These are phyloP conservation scores for Tetracentron sinense DNA, from an alignment of 164 flowering plant genomes.

Conservation along the genomic window DNA sequence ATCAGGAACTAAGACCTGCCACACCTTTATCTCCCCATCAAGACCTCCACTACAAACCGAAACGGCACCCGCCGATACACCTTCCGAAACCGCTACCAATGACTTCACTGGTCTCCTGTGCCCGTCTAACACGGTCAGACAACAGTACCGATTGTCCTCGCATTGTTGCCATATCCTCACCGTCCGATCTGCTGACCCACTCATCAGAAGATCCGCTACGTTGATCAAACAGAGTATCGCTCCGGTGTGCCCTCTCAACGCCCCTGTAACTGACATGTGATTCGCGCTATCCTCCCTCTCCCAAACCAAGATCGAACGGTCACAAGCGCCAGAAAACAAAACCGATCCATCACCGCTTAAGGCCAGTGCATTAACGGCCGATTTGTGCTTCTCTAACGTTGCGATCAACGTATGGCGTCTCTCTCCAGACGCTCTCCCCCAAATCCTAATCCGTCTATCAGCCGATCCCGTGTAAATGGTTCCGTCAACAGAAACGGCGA, in stretches of 20 bases:
- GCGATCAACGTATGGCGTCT: constrained; percentile 46
- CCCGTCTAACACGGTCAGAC: constrained; percentile 60
- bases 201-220: constrained; percentile 52
- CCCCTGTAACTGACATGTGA: constrained; percentile 67
- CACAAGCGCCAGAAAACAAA: constrained; percentile 80
- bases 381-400: constrained; percentile 75
- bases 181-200: constrained; percentile 91
- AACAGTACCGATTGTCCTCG: constrained; percentile 32
- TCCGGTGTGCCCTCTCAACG: constrained; percentile 64
- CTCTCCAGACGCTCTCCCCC: constrained; percentile 41
- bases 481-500: constrained; percentile 55
- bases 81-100: constrained; percentile 41
- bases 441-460: constrained; percentile 55
- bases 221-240: constrained; percentile 63
- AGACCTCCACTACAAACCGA: constrained; percentile 63
- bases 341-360: constrained; percentile 52
- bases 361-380: constrained; percentile 80
- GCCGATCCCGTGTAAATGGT: constrained; percentile 79
- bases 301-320: constrained; percentile 89
- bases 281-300: constrained; percentile 76
- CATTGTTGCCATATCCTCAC: constrained; percentile 78
- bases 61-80: constrained; percentile 23
- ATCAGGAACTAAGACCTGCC: constrained; percentile 44
- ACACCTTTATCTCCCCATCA: constrained; percentile 69
- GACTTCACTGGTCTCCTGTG: constrained; percentile 67